Evolutionary conservation across 345 rosid species (phyloP).

Genomic region (Salix udensis): DNA sequence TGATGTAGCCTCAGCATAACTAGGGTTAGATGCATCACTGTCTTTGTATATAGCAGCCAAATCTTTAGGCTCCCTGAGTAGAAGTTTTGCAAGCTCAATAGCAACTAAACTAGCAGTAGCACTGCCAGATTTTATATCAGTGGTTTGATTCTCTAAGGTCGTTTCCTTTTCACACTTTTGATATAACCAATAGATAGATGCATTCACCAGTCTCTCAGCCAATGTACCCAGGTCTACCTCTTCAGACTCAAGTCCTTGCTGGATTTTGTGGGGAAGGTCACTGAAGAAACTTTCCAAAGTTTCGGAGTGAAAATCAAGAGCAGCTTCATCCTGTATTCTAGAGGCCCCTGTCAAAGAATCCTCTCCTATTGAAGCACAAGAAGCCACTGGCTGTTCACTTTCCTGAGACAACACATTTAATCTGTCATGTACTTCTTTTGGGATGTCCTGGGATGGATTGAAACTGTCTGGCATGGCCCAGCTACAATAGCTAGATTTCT

Average conservation of each 20-base stretch:
- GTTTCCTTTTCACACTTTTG: conserved; percentile 45
- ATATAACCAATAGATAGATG: conserved; percentile 53
- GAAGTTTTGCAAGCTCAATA: conserved; percentile 48
- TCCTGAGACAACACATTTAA: conserved; percentile 36
- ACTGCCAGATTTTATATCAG: conserved; percentile 26
- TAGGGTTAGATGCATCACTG: conserved; percentile 34
- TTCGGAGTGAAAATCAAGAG: conserved; percentile 36
- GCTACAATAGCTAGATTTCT: conserved; percentile 39
- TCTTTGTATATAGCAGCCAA: conserved; percentile 43
- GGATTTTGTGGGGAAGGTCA: conserved; percentile 54
- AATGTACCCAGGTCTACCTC: conserved; percentile 69
- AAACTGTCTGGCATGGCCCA: conserved; percentile 24
- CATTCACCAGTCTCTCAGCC: conserved; percentile 73
- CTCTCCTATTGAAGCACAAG: conserved; percentile 57
- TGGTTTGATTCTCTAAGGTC: conserved; percentile 36
- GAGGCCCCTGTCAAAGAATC: conserved; percentile 52
- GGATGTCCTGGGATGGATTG: conserved; percentile 24
- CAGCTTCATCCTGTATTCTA: conserved; percentile 50
- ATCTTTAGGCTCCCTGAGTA: conserved; percentile 74
- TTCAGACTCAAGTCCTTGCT: conserved; percentile 70
- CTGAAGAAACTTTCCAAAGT: conserved; percentile 55
- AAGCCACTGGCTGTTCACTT: conserved; percentile 47
- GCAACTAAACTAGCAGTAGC: conserved; percentile 29
- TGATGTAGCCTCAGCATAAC: conserved; percentile 31
- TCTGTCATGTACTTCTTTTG: conserved; percentile 37